phyloP scores from a whole-genome alignment of 1,139 yeast genomes.

The Yamadazyma pseudoaaseri region DNA sequence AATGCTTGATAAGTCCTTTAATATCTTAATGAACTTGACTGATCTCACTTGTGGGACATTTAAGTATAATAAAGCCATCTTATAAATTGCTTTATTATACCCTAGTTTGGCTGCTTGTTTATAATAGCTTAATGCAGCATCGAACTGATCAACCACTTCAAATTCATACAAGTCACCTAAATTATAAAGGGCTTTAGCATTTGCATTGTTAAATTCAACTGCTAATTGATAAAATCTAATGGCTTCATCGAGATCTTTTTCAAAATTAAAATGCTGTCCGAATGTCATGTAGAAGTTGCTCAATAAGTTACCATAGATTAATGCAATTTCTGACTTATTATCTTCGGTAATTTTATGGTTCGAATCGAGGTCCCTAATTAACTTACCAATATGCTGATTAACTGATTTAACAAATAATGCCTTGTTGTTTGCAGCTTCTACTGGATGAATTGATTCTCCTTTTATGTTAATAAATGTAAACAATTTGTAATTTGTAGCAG shows the following conservation, averaged over 20 bases:
- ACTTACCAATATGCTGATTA: constrained; percentile 37
- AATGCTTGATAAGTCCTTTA: constrained; percentile 37
- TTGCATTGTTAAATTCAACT: constrained; percentile 30
- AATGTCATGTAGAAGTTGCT: constrained; percentile 35
- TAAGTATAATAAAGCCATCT: constrained; percentile 40
- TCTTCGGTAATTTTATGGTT: constrained; percentile 21
- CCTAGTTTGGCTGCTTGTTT: constrained; percentile 43
- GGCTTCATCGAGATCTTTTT: constrained; percentile 30
- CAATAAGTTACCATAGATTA: constrained; percentile 40
- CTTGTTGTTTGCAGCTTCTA: constrained; percentile 32
- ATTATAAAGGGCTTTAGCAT: constrained; percentile 36
- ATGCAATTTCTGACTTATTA: constrained; percentile 29
- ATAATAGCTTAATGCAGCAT: constrained; percentile 34
- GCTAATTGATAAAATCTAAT: constrained; percentile 34
- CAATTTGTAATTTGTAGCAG: constrained; percentile 40
- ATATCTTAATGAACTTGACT: constrained; percentile 34
- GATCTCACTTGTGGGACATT: constrained; percentile 36
- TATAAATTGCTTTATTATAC: constrained; percentile 44
- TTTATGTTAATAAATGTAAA: constrained; percentile 44
- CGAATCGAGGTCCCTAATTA: constrained; percentile 33
- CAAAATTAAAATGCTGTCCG: constrained; percentile 39
- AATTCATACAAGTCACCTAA: constrained; percentile 43
- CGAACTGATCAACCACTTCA: constrained; percentile 30
- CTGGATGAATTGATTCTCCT: constrained; percentile 39
- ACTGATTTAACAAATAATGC: constrained; percentile 40